Base-by-base conservation (phyloP, 140 eudicot genomes). In the Stevia rebaudiana region DNA sequence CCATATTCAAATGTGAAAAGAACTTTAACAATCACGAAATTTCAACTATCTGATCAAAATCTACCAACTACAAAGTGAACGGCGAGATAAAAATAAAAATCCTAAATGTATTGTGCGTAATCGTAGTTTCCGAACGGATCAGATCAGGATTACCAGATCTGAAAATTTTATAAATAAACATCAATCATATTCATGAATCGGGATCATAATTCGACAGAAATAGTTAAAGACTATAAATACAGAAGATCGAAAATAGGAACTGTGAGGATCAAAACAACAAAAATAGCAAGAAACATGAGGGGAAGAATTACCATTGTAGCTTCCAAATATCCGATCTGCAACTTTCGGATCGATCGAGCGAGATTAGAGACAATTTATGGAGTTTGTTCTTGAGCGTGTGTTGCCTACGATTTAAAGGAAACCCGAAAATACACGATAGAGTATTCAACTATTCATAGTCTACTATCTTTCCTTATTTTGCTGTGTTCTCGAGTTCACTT, bases 301-400 rank as follows among this genome's bases (percentile, higher is more conserved):
- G 6, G 9, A 40, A 3, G 1, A 3, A 61, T 68, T 75, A 75
- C 80, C 80, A 75, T 75, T 65, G 80, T 75, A 30, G 54, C 54
- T 48, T 65, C 11, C 39, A 16, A 49, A 24, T 51, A 55, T 69
- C 35, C 24, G 80, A 68, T 53, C 69, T 68, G 71, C 54, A 16
- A 67, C 40, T 28, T 30, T 40, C 39, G 5, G 55, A 68, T 68
- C 44, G 57, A 28, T 4, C 21, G 23, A 28, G 79, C 39, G 44
- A 68, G 67, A 37, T 12, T 39, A 39, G 66, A 41, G 61, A 65
- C 33, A 44, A 36, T 61, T 70, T 61, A 31, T 3, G 40, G 37
- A 3, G 47, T 16, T 48, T 18, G 18, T 9, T 18, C 4, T 2
- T 5, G 35, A 30, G 37, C 0, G 37, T 6, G 12, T 39, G 44